A percentile compares a stretch with the other conserved stretches of the same genome.
Conservation (phyloP, 2,329 filamentous ascomycete species). For the Neofusicoccum cordaticola region DNA sequence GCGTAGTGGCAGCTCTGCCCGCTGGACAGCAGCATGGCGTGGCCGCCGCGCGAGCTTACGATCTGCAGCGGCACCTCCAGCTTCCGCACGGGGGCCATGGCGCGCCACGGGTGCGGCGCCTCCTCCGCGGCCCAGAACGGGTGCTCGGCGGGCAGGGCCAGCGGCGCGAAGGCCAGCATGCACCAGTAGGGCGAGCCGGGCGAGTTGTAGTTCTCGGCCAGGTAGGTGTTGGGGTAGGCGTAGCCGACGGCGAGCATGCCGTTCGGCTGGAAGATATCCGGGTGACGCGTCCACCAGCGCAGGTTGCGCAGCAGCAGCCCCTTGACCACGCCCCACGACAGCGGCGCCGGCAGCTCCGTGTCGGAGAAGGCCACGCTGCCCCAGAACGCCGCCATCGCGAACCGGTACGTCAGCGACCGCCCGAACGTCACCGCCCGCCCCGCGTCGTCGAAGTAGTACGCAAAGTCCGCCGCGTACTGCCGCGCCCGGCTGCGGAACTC, state of each 20-base stretch:
- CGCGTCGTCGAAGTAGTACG: conserved; percentile 72
- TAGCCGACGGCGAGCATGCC: conserved; percentile 76
- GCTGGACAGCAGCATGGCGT: conserved; percentile 68
- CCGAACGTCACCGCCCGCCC: conserved; percentile 74
- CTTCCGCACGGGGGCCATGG: conserved; percentile 51
- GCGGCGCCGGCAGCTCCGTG: conserved; percentile 66
- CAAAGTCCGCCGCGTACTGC: conserved; percentile 66
- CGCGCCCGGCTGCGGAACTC: conserved; percentile 69
- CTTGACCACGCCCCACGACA: conserved; percentile 78
- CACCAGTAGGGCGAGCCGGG: conserved; percentile 74
- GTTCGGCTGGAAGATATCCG: conserved; percentile 70
- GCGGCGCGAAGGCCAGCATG: conserved; percentile 71
- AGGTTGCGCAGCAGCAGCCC: conserved; percentile 71
- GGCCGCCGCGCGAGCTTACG: conserved; percentile 66
- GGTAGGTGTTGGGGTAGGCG: conserved; percentile 76
- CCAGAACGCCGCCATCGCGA: conserved; percentile 84
- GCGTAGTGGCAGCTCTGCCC: conserved; percentile 81
- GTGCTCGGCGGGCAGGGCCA: conserved; percentile 66
- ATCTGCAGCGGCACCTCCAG: conserved; percentile 72
- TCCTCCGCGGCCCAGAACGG: conserved; percentile 73
- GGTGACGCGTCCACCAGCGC: conserved; percentile 75
- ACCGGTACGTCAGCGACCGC: conserved; percentile 75
- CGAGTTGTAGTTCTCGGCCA: conserved; percentile 82
- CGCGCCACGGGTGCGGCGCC: conserved; percentile 56
- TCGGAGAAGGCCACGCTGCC: conserved; percentile 72